Percentiles rank a stretch among this genome's conserved stretches.
phyloP scores from a whole-genome alignment of 2,329 filamentous ascomycete genomes.

The Talaromyces amestolkiae region DNA sequence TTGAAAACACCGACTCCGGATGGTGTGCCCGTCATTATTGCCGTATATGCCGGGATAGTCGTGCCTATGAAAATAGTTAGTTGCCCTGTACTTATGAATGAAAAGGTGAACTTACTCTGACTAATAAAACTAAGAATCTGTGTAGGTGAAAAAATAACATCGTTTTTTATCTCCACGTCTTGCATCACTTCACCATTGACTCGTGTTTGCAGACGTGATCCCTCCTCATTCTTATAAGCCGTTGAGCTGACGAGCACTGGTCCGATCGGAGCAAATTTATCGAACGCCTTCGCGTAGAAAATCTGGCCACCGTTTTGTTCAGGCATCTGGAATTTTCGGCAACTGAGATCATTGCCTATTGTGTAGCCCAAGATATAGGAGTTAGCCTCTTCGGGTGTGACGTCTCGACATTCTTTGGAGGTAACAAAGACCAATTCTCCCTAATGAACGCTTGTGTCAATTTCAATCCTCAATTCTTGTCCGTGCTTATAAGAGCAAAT shows the following conservation, averaged over 20 bases:
- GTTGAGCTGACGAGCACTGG: constrained; percentile 35
- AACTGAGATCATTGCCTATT: constrained; percentile 34
- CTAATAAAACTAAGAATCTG: constrained; percentile 33
- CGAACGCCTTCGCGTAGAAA: constrained; percentile 43
- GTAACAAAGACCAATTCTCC: constrained; percentile 18
- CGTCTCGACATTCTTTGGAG: constrained; percentile 10
- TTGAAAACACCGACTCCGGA: constrained; percentile 27
- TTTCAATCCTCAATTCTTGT: background rate
- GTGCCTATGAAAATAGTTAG: constrained; percentile 30
- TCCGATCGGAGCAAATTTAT: constrained; percentile 39
- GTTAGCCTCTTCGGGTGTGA: constrained; percentile 23
- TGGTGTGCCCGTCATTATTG: constrained; percentile 45
- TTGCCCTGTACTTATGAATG: background rate
- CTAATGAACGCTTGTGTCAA: background rate
- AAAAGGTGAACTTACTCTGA: constrained; percentile 6
- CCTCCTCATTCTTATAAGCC: constrained; percentile 30
- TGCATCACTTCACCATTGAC: constrained; percentile 42
- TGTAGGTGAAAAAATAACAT: constrained; percentile 40
- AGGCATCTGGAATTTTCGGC: constrained; percentile 32
- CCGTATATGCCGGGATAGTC: constrained; percentile 38
- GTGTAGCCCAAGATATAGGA: constrained; percentile 36
- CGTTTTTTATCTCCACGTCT: constrained; percentile 34
- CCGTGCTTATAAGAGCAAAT: background rate
- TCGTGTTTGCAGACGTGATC: constrained; percentile 32
- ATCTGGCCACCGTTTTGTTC: constrained; percentile 36